Evolutionary conservation across 2,329 filamentous ascomycete genomes (phyloP).

Genomic region (Fusarium nematophilum): DNA sequence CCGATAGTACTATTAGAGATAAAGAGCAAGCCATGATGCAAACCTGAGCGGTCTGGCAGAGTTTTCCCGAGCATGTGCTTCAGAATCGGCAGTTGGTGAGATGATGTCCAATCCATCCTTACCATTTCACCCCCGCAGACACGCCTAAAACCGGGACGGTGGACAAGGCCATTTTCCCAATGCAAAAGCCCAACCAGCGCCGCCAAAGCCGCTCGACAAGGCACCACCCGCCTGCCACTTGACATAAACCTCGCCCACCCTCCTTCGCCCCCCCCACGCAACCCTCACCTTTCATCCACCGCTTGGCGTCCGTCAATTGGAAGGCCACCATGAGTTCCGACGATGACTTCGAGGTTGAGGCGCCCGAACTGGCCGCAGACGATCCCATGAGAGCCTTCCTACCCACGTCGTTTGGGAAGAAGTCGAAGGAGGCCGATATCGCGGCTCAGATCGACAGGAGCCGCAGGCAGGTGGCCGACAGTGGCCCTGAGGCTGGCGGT

Average conservation of each 20-base stretch:
- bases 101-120: slow-evolving; percentile 26
- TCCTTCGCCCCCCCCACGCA: slow-evolving; percentile 32
- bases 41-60: slow-evolving; percentile 5
- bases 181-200: slow-evolving; percentile 33
- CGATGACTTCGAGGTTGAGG: slow-evolving; percentile 69
- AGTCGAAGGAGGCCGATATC: slow-evolving; percentile 77
- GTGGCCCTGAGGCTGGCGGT: slow-evolving; percentile 23
- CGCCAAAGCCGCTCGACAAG: slow-evolving; percentile 28
- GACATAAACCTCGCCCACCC: slow-evolving; percentile 33
- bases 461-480: slow-evolving; percentile 64
- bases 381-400: slow-evolving; percentile 82
- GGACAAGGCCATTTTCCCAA: slow-evolving; percentile 32
- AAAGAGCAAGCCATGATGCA: not conserved
- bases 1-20: not conserved
- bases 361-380: slow-evolving; percentile 65
- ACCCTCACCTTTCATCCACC: slow-evolving; percentile 24
- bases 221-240: slow-evolving; percentile 33
- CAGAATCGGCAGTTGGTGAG: slow-evolving; percentile 26
- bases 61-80: slow-evolving; percentile 10
- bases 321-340: slow-evolving; percentile 65
- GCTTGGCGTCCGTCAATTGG: slow-evolving; percentile 20
- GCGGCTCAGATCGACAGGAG: slow-evolving; percentile 84
- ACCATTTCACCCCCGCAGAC: slow-evolving; percentile 30
- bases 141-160: slow-evolving; percentile 43
- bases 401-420: slow-evolving; percentile 87